Evolutionary conservation across 2,329 filamentous ascomycete species (phyloP).

Genomic region (Colletotrichum lupini): DNA sequence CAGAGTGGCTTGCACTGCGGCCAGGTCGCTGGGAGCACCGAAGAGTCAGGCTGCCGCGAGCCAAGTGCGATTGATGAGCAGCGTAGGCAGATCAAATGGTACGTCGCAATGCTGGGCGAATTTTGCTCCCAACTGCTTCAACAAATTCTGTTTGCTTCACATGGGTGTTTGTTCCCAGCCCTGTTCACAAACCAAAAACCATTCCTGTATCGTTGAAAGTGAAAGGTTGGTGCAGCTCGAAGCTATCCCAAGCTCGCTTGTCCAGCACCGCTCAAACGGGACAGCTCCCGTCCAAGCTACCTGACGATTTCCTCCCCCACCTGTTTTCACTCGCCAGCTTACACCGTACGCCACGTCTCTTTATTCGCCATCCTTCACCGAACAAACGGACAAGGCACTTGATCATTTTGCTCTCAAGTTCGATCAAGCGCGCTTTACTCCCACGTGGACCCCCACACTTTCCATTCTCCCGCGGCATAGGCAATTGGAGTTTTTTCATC

Average conservation of each 20-base stretch:
- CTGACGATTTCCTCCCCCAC: neutral
- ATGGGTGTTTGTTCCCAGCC: neutral
- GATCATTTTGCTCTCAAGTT: neutral
- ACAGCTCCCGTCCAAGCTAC: constrained; percentile 7
- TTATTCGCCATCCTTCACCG: constrained; percentile 13
- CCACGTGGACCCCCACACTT: constrained; percentile 26
- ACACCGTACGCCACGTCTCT: neutral
- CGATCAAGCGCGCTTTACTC: neutral
- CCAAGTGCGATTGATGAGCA: constrained; percentile 26
- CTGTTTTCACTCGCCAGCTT: neutral
- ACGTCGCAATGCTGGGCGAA: constrained; percentile 17
- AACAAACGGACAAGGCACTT: constrained; percentile 9
- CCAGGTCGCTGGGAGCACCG: constrained; percentile 17
- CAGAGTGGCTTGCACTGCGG: constrained; percentile 10
- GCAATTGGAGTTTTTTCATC: neutral
- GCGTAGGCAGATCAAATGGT: constrained; percentile 19
- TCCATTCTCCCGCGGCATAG: neutral
- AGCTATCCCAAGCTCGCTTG: neutral
- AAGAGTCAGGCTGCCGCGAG: constrained; percentile 10
- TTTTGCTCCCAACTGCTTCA: constrained; percentile 12
- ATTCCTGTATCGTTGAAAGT: neutral
- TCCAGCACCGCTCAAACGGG: neutral
- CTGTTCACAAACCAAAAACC: neutral
- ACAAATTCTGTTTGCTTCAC: neutral
- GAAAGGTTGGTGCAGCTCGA: constrained; percentile 7